Percentiles rank a stretch among this genome's conserved stretches.
Evolutionary conservation across 2,329 filamentous ascomycete genomes (phyloP).

Genomic region (Ramularia endophylla): DNA sequence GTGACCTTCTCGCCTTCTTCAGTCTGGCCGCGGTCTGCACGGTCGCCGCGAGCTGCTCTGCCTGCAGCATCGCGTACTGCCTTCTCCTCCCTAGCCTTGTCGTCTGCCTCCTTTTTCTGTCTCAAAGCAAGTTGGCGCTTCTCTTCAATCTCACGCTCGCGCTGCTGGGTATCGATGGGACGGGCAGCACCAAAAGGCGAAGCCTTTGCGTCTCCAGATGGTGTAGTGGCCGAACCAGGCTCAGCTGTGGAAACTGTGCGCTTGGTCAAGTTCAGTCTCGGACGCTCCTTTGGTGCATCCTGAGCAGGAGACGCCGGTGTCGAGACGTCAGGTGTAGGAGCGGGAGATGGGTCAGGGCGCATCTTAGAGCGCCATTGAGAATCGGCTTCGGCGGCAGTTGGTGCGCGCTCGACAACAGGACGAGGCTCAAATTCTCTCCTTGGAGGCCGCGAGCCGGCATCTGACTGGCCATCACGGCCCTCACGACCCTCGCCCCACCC

Average conservation of each 20-base stretch:
- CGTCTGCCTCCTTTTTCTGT: slow-evolving; percentile 81
- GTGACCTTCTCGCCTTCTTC: slow-evolving; percentile 26
- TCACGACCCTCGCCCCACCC: slow-evolving; percentile 58
- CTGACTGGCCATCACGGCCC: slow-evolving; percentile 35
- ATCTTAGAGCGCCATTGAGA: slow-evolving; percentile 90
- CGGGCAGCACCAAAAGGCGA: slow-evolving; percentile 91
- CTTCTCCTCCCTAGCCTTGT: slow-evolving; percentile 72
- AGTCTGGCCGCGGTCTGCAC: slow-evolving; percentile 28
- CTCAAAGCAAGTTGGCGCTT: slow-evolving; percentile 67
- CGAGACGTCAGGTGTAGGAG: slow-evolving; percentile 65
- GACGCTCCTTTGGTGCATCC: slow-evolving; percentile 59
- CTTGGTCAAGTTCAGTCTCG: slow-evolving; percentile 83
- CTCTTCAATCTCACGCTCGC: slow-evolving; percentile 86
- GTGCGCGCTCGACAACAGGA: slow-evolving; percentile 59
- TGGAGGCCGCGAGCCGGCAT: slow-evolving; percentile 74
- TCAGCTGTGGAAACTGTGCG: slow-evolving; percentile 78
- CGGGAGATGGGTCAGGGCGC: slow-evolving; percentile 69
- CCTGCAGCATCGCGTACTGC: slow-evolving; percentile 53
- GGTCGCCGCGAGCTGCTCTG: slow-evolving; percentile 44
- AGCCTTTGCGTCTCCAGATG: slow-evolving; percentile 63
- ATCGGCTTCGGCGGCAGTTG: slow-evolving; percentile 86
- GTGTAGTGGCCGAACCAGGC: slow-evolving; percentile 33
- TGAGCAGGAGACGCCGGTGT: slow-evolving; percentile 66
- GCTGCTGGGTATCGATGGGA: slow-evolving; percentile 86
- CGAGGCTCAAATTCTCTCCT: slow-evolving; percentile 70